Evolutionary conservation across 176 grass and related monocot species (phyloP).

Genomic region (Calamus simplicifolius): DNA sequence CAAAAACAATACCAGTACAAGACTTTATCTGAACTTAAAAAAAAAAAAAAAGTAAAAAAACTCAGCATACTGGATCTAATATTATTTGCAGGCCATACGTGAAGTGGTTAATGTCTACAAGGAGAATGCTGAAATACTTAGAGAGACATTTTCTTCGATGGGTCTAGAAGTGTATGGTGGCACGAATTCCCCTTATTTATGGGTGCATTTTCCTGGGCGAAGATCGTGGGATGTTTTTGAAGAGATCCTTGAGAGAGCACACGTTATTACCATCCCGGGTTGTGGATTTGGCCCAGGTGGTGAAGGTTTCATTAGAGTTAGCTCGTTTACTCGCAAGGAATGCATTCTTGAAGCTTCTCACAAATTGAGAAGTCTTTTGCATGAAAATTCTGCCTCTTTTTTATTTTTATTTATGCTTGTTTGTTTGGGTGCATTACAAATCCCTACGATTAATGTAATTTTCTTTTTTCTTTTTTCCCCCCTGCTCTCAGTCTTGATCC

Average conservation of each 20-base stretch:
- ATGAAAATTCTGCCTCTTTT: background rate
- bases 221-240: conserved; percentile 76
- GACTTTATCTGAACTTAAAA: no score
- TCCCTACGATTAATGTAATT: no score
- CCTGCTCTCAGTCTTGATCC: no score
- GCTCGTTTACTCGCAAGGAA: conserved; percentile 70
- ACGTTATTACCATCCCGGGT: conserved; percentile 80
- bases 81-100: conserved; percentile 28
- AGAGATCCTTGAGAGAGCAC: conserved; percentile 79
- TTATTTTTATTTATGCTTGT: no score
- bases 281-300: conserved; percentile 83
- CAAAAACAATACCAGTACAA: background rate
- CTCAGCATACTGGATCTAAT: no score
- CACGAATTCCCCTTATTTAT: conserved; percentile 70
- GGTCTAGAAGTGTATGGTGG: conserved; percentile 81
- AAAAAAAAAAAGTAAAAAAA: no score
- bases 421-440: no score
- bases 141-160: conserved; percentile 56
- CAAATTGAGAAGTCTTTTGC: conserved; percentile 54
- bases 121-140: conserved; percentile 59
- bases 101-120: conserved; percentile 50
- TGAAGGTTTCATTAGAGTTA: conserved; percentile 84
- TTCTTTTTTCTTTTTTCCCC: no score
- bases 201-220: conserved; percentile 76
- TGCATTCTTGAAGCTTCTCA: conserved; percentile 51